Base-by-base conservation (phyloP, 371 early-diverging fungal genomes). In the Sporodiniella umbellata region DNA sequence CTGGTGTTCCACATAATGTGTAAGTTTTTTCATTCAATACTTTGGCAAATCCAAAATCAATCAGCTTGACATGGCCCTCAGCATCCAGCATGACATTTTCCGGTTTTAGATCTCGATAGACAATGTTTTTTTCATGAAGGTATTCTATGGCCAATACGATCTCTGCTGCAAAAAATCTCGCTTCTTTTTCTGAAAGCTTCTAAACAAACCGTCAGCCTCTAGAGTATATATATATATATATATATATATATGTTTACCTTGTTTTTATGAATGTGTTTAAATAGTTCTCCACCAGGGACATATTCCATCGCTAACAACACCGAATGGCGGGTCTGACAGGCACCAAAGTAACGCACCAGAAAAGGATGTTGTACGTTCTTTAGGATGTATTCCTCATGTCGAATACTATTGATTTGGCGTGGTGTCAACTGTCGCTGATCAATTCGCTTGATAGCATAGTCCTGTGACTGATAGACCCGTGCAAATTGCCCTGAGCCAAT, bases 401-500 rank as follows among this genome's bases (percentile, higher is more conserved):
- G 88, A 62, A 96, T 87, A 70, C 98, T 98, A 69, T 95, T 93
- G 5, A 95, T 94, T 68, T 97, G 98, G 70, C 94, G 92, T 30
- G 92, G 76, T 37, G 90, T 80, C 3, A 97, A 89, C 58, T 93
- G 92, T 26, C 83, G 68, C 64, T 97, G 96, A 61, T 90, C 90
- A 59, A 97, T 71, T 23, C 93, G 92, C 65, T 97, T 97, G 89
- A 96, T 89, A 5, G 98, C 96, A 70, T 88, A 94, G 75, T 78
- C 94, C 54, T 83, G 79, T 35, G 89, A 96, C 93, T 33, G 96
- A 72, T 10, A 94, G 92, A 79, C 93, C 93, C 26, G 95, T 35
- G 99, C 99, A 80, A 99, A 99, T 8, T 98, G 95, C 10, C 99
- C 99, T 0, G 97, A 96, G 11, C 99, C 99, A 18, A 99, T 55